Evolutionary conservation across 2,329 filamentous ascomycete genomes (phyloP).

Genomic region (Fusarium acutatum): DNA sequence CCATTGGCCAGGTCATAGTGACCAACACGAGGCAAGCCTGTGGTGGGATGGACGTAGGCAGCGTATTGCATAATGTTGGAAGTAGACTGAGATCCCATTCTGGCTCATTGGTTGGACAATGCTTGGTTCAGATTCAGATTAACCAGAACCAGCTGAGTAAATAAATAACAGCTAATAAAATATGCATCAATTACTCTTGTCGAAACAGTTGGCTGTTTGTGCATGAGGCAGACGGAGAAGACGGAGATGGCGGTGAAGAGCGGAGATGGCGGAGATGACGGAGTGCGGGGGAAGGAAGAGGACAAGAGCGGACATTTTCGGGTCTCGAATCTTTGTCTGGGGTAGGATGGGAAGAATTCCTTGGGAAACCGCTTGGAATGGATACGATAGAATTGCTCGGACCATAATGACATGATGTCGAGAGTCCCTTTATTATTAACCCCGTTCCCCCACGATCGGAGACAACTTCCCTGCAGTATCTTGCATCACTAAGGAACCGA

Average conservation of each 20-base stretch:
- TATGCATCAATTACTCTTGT: not conserved
- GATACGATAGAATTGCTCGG: not conserved
- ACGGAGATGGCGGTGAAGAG: not conserved
- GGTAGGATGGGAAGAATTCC: not conserved
- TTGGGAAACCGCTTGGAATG: not conserved
- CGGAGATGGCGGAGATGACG: not conserved
- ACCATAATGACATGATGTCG: not conserved
- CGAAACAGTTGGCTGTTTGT: not conserved
- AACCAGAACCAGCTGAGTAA: not conserved
- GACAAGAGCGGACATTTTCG: not conserved
- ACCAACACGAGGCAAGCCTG: not conserved
- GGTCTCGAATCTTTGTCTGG: not conserved
- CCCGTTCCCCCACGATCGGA: not conserved
- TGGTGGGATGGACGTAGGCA: not conserved
- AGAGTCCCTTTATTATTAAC: not conserved
- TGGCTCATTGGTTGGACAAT: too few relatives aligned
- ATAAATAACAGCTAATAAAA: not conserved
- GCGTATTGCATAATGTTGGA: not conserved
- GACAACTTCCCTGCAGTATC: not conserved
- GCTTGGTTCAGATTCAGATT: too few relatives aligned
- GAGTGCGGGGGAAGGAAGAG: not conserved
- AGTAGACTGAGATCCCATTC: not conserved
- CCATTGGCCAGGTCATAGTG: not conserved
- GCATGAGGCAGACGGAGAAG: not conserved
- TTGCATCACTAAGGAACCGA: not conserved